Evolutionary conservation across 2,329 filamentous ascomycete genomes (phyloP), one percentile per base, ranked within the genome.

Genomic region (Scolecobasidium constrictum): DNA sequence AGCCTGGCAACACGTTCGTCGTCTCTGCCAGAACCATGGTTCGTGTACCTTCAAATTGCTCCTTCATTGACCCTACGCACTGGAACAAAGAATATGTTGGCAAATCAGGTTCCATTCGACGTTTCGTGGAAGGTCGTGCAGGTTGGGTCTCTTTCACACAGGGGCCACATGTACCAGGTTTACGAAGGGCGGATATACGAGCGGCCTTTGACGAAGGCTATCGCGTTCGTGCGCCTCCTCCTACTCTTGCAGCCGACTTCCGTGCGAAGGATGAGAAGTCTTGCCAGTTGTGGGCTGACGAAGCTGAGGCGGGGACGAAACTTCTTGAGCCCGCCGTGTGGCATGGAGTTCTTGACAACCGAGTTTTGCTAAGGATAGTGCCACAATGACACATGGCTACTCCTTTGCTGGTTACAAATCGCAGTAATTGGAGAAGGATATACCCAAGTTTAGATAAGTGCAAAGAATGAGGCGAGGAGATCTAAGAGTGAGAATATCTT

Each of bases 231-330:
- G 22, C 21, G 21, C 28, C 22, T 26, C 21, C 23, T 7, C 38
- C 38, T 7, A 26, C 19, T n/a, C 22, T 26, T 1, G 16, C 22
- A 16, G 26, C 12, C 4, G 16, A 26, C 9, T 40, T 40, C 20
- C 38, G 38, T 16, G 21, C 16, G 26, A 21, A 26, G 22, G 28
- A 26, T 28, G 21, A 23, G 2, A 17, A 31, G 15, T 19, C 38
- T 21, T 34, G 38, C 38, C 18, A 34, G 12, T n/a, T 41, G 11
- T 41, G 38, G 38, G 28, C 21, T 4, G 38, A 41, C 15, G 38
- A 41, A 18, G 26, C 28, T 9, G 26, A 7, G 13, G 26, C 38
- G 16, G 23, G 38, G 17, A 18, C 5, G 16, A 22, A 13, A 5
- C 12, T 41, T 21, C 23, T 41, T 1, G 23, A 34, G 19, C 26